phyloP scores from a whole-genome alignment of 768 basidiomycete genomes.

The Mycena pura region DNA sequence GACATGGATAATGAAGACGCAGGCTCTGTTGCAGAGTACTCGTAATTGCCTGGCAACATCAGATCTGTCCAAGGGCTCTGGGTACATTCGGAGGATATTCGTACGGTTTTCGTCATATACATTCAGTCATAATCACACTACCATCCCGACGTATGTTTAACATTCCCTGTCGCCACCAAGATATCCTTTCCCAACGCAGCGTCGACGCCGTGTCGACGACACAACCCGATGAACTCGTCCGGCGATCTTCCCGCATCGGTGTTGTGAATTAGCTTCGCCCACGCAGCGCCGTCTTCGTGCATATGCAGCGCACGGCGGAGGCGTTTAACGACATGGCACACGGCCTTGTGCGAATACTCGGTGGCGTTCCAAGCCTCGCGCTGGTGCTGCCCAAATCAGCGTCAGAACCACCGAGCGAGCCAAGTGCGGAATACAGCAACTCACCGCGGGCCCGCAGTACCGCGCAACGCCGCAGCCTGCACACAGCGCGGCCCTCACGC shows the following conservation, averaged over 20 bases:
- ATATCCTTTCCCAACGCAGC: too few relatives aligned
- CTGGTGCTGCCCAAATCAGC: conserved; percentile 1
- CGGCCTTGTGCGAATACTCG: background rate
- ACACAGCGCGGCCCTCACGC: background rate
- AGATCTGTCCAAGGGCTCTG: too few relatives aligned
- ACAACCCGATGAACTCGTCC: too few relatives aligned
- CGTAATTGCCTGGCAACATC: too few relatives aligned
- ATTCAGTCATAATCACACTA: too few relatives aligned
- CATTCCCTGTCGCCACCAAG: too few relatives aligned
- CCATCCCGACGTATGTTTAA: too few relatives aligned
- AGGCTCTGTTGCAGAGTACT: too few relatives aligned
- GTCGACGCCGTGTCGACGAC: too few relatives aligned
- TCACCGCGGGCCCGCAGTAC: background rate
- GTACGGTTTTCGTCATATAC: too few relatives aligned
- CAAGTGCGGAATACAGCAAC: background rate
- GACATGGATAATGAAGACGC: too few relatives aligned
- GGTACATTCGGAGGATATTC: too few relatives aligned
- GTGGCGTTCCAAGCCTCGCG: background rate
- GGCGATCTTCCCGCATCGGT: background rate
- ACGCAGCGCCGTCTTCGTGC: background rate
- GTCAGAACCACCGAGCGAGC: background rate
- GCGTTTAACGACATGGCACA: background rate
- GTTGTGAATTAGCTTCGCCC: background rate
- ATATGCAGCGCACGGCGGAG: background rate
- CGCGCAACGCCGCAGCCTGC: background rate